Percentiles rank a stretch among this genome's conserved stretches.
Evolutionary conservation across 2,329 filamentous ascomycete species (phyloP).

Genomic region (Amylocarpus encephaloides): DNA sequence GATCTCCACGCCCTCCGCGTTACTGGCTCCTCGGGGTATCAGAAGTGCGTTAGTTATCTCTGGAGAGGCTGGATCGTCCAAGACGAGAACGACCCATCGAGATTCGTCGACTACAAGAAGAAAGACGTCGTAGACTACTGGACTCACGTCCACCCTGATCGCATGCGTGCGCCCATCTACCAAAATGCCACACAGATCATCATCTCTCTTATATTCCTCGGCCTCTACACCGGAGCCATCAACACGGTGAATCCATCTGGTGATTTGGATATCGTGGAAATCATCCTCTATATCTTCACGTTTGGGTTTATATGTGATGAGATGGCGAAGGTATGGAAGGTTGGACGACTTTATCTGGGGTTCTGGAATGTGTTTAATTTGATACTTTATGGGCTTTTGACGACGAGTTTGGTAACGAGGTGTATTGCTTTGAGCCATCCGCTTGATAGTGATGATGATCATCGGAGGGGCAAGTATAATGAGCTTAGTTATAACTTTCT

Average conservation of each 20-base stretch:
- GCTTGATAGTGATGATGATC: conserved; percentile 29
- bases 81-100: conserved; percentile 82
- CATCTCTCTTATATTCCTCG: conserved; percentile 76
- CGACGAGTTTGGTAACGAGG: conserved; percentile 71
- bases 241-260: conserved; percentile 86
- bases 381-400: conserved; percentile 71
- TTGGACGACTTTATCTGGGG: conserved; percentile 81
- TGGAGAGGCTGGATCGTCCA: conserved; percentile 98
- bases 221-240: conserved; percentile 81
- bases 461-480: conserved; percentile 59
- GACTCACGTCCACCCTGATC: conserved; percentile 83
- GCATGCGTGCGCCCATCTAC: conserved; percentile 87
- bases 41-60: conserved; percentile 82
- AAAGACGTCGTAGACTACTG: conserved; percentile 74
- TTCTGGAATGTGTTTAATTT: conserved; percentile 98
- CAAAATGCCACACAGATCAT: conserved; percentile 87
- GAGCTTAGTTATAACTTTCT: conserved; percentile 87
- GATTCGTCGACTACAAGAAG: conserved; percentile 80
- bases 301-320: conserved; percentile 88
- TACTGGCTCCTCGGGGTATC: conserved; percentile 89
- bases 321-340: conserved; percentile 83
- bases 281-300: conserved; percentile 84
- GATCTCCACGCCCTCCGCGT: conserved; percentile 84
- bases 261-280: conserved; percentile 77
- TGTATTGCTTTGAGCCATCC: conserved; percentile 69